These are phyloP conservation scores for Venturia oleaginea DNA, from an alignment of 2,329 filamentous ascomycete genomes.

Conservation along the genomic window DNA sequence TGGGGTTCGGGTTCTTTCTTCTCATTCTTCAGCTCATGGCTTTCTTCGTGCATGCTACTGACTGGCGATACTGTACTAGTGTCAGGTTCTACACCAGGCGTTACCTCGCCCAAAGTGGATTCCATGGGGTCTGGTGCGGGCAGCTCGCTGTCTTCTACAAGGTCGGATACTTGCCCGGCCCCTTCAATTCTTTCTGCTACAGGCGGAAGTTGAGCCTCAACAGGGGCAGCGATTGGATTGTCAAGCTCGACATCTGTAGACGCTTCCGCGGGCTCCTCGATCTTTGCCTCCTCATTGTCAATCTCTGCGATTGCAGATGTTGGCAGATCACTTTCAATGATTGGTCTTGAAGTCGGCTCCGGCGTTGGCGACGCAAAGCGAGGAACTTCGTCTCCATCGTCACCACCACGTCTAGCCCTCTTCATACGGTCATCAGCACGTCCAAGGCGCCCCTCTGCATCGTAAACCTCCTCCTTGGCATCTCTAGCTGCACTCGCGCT, in stretches of 20 bases:
- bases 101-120: neutral
- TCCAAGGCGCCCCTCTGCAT: constrained; percentile 50
- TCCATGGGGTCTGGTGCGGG: neutral
- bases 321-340: neutral
- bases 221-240: neutral
- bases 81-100: neutral
- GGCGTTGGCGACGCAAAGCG: constrained; percentile 54
- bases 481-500: constrained; percentile 37
- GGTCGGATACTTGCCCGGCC: neutral
- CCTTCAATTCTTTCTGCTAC: neutral
- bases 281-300: neutral
- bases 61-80: constrained; percentile 7
- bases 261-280: neutral
- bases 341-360: constrained; percentile 20
- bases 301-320: neutral
- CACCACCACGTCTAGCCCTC: constrained; percentile 56
- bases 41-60: neutral
- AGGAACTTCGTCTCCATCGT: constrained; percentile 63
- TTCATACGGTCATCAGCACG: constrained; percentile 64
- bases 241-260: neutral
- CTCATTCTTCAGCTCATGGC: neutral
- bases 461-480: constrained; percentile 26
- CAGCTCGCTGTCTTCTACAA: neutral
- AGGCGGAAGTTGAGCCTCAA: neutral
- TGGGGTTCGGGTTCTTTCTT: neutral